Conservation (phyloP, 192 early-diverging fungal species). For the Phycomyces blakesleeanus region DNA sequence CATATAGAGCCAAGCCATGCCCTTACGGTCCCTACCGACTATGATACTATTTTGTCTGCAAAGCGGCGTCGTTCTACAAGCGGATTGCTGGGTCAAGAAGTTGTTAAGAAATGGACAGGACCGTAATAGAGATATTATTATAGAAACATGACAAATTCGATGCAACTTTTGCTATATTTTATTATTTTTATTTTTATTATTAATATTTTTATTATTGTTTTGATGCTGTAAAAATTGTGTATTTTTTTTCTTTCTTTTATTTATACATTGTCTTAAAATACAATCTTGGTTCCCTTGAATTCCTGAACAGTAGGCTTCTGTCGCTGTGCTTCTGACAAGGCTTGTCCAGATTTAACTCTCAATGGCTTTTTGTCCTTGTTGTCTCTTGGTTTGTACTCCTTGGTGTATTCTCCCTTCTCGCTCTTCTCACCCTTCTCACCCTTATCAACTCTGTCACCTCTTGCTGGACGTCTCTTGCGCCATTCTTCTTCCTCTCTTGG, state of each 20-base stretch:
- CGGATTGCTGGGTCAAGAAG: background rate
- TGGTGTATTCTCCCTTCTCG: conserved; percentile 15
- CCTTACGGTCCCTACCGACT: conserved; percentile 20
- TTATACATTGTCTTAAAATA: conserved; percentile 43
- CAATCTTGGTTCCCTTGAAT: conserved; percentile 67
- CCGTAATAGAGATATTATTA: background rate
- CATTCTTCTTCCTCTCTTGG: conserved; percentile 18
- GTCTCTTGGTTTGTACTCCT: conserved; percentile 14
- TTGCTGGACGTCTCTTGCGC: conserved; percentile 24
- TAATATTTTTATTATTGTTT: background rate
- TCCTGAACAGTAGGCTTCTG: conserved; percentile 44
- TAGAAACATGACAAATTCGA: background rate
- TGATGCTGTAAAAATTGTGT: conserved; percentile 45
- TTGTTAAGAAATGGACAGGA: background rate
- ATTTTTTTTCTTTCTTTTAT: conserved; percentile 33
- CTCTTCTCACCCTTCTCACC: conserved; percentile 22
- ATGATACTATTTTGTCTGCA: conserved; percentile 5
- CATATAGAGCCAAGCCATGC: conserved; percentile 16
- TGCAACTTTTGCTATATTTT: no score
- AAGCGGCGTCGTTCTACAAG: conserved; percentile 7
- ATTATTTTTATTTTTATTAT: no score
- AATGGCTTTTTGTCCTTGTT: conserved; percentile 11
- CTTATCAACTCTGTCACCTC: conserved; percentile 6
- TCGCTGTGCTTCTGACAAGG: conserved; percentile 42
- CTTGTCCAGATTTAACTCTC: conserved; percentile 40